A percentile compares a stretch with the other conserved stretches of the same genome.
Conservation (phyloP, 129 eudicot species). For the Tanacetum coccineum region DNA sequence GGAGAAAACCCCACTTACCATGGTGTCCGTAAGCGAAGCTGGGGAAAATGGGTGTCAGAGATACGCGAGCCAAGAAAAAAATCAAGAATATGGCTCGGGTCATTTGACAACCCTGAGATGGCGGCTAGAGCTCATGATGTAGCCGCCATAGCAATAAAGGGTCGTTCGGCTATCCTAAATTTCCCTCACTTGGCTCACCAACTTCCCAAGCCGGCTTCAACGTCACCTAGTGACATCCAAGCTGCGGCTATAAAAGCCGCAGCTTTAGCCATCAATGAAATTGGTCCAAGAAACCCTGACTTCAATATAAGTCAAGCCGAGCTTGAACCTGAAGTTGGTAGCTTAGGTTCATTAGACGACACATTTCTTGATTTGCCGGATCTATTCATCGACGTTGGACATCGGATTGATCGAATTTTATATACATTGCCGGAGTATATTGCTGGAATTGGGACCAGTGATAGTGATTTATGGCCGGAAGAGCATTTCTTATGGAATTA, state of each 20-base stretch:
- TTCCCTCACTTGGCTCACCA: slow-evolving; percentile 26
- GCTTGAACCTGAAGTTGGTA: neutral
- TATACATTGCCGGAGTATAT: slow-evolving; percentile 17
- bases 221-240: slow-evolving; percentile 20
- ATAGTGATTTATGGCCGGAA: slow-evolving; percentile 11
- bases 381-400: slow-evolving; percentile 14
- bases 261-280: neutral
- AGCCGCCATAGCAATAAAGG: slow-evolving; percentile 27
- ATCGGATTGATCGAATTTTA: slow-evolving; percentile 11
- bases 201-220: slow-evolving; percentile 24
- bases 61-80: slow-evolving; percentile 23
- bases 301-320: slow-evolving; percentile 8
- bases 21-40: slow-evolving; percentile 23
- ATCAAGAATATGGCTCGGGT: slow-evolving; percentile 29
- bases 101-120: slow-evolving; percentile 28
- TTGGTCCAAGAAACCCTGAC: slow-evolving; percentile 3
- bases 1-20: slow-evolving; percentile 7
- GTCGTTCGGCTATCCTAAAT: slow-evolving; percentile 25
- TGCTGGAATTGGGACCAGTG: slow-evolving; percentile 13
- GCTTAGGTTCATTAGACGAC: slow-evolving; percentile 6
- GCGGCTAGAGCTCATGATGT: slow-evolving; percentile 29
- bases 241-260: slow-evolving; percentile 24
- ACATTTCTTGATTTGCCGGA: slow-evolving; percentile 26
- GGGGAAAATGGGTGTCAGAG: slow-evolving; percentile 30
- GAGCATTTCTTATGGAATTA: slow-evolving; percentile 5